These are phyloP conservation scores for Closterium sp. DNA, from an alignment of 139 green algal species.

Conservation along the genomic window DNA sequence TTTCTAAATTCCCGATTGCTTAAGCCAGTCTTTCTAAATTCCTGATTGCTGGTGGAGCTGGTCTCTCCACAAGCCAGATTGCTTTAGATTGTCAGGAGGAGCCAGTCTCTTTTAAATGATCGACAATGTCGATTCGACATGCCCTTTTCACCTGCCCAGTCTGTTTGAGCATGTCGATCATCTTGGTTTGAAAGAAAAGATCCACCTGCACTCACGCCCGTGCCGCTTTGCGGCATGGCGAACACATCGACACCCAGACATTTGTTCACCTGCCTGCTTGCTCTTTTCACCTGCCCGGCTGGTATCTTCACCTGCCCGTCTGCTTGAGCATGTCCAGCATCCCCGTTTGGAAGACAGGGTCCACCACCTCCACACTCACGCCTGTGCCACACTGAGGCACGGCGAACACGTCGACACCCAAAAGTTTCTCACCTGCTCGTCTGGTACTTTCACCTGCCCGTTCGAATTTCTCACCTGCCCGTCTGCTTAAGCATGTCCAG, in stretches of 20 bases:
- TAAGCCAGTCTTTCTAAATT: too few relatives aligned
- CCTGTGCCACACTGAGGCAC: not conserved
- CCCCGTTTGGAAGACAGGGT: not conserved
- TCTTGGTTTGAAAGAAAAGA: slow-evolving; percentile 98
- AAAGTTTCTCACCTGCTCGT: too few relatives aligned
- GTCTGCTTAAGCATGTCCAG: not conserved
- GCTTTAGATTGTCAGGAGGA: too few relatives aligned
- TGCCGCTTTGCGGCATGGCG: slow-evolving; percentile 97
- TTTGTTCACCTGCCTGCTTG: too few relatives aligned
- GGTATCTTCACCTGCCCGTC: not conserved
- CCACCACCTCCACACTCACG: not conserved
- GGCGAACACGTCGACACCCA: too few relatives aligned
- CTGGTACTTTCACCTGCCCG: not conserved
- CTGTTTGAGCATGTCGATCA: slow-evolving; percentile 99
- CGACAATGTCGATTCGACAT: too few relatives aligned
- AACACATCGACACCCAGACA: too few relatives aligned
- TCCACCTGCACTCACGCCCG: slow-evolving; percentile 97
- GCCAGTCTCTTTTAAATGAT: too few relatives aligned
- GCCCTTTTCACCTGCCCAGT: slow-evolving; percentile 57
- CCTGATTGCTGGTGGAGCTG: too few relatives aligned
- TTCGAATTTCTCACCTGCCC: too few relatives aligned
- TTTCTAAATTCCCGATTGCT: too few relatives aligned
- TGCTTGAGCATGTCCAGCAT: not conserved
- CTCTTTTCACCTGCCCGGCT: not conserved
- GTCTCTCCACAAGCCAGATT: too few relatives aligned